These are phyloP conservation scores for Leccinum huronense DNA, from an alignment of 1,284 basidiomycete species.

Conservation along the genomic window DNA sequence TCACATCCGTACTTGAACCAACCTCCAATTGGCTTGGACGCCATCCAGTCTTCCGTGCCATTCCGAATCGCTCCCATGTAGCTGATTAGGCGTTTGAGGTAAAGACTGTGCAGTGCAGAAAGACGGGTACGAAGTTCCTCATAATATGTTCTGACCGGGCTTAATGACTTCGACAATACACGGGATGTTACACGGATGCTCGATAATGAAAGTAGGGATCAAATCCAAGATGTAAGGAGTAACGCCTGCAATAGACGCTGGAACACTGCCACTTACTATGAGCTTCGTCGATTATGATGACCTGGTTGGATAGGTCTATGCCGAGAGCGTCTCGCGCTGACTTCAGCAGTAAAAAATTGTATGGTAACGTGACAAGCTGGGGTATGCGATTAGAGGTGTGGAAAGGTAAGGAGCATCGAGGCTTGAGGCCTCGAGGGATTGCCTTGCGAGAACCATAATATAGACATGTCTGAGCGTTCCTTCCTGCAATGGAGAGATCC, in stretches of 20 bases:
- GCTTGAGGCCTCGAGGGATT: constrained; percentile 68
- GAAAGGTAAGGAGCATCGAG: neutral
- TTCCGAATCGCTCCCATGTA: constrained; percentile 69
- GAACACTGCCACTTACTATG: constrained; percentile 66
- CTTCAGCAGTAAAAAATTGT: constrained; percentile 88
- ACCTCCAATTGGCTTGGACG: constrained; percentile 25
- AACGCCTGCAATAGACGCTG: constrained; percentile 3
- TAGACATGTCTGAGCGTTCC: constrained; percentile 72
- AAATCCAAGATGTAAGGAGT: constrained; percentile 68
- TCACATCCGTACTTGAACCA: constrained; percentile 18
- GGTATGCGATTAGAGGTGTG: constrained; percentile 3
- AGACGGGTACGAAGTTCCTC: constrained; percentile 76
- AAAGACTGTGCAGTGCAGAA: constrained; percentile 71
- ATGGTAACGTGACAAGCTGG: constrained; percentile 88
- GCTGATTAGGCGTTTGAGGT: constrained; percentile 76
- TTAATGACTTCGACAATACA: constrained; percentile 62
- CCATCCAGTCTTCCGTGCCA: constrained; percentile 52
- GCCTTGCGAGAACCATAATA: constrained; percentile 91
- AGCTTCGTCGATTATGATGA: constrained; percentile 94
- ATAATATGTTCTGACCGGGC: constrained; percentile 82
- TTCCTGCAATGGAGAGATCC: constrained; percentile 79
- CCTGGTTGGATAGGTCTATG: constrained; percentile 78
- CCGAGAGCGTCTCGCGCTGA: constrained; percentile 84
- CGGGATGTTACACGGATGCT: constrained; percentile 65
- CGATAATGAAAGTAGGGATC: constrained; percentile 86